Percentiles rank a stretch among this genome's conserved stretches.
Conservation (phyloP, 371 early-diverging fungal species). For the Mortierella sp. region DNA sequence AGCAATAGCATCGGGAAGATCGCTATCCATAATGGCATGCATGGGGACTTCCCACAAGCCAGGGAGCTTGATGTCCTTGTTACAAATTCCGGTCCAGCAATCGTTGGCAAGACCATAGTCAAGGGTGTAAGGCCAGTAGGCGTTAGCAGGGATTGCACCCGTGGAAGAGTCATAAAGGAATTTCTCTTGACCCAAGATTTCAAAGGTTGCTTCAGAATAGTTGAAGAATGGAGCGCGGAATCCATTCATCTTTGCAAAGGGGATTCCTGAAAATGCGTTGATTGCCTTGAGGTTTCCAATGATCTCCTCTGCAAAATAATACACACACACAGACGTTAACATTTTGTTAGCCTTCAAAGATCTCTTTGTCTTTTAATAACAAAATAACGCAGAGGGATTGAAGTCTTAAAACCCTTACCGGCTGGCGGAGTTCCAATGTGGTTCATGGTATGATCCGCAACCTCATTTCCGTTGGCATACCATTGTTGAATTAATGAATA, state of each 20-base stretch:
- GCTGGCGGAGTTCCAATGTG: conserved; percentile 65
- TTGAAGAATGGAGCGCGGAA: conserved; percentile 82
- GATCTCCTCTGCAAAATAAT: conserved; percentile 62
- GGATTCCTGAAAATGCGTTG: conserved; percentile 74
- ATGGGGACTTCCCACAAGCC: conserved; percentile 85
- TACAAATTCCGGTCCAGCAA: conserved; percentile 76
- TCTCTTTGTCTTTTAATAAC: too few relatives aligned
- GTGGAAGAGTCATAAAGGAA: conserved; percentile 77
- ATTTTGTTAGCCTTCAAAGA: too few relatives aligned
- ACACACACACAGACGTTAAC: too few relatives aligned
- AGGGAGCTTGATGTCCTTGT: conserved; percentile 62
- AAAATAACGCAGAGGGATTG: too few relatives aligned
- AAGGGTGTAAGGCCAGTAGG: conserved; percentile 83
- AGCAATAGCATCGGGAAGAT: conserved; percentile 31
- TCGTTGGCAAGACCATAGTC: conserved; percentile 80
- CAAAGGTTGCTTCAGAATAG: conserved; percentile 70
- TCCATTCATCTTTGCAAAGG: conserved; percentile 74
- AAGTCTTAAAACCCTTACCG: conserved; percentile 28
- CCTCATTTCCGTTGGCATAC: conserved; percentile 81
- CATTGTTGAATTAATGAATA: conserved; percentile 76
- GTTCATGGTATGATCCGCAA: conserved; percentile 77
- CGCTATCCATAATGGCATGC: conserved; percentile 60
- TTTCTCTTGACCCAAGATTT: conserved; percentile 67
- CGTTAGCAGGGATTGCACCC: conserved; percentile 64
- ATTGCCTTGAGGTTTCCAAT: conserved; percentile 67